A percentile compares a stretch with the other conserved stretches of the same genome.
Conservation (phyloP, 768 basidiomycete genomes). For the Lactarius psammicola region DNA sequence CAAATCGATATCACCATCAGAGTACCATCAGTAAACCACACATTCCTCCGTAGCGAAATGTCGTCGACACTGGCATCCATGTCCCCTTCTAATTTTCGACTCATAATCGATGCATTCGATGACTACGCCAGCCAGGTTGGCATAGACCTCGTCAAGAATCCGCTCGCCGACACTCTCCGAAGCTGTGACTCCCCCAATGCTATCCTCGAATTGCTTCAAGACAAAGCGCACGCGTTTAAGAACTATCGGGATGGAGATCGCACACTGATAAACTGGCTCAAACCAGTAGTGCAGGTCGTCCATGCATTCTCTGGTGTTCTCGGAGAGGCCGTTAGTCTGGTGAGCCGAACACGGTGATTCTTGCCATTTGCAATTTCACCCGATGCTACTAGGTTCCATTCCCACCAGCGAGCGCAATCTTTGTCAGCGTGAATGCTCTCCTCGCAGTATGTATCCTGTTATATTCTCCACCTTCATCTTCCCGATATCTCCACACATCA, state of each 20-base stretch:
- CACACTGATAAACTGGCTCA: not conserved
- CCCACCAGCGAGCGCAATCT: not conserved
- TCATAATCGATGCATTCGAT: not conserved
- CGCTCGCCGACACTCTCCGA: not conserved
- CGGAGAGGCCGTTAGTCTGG: not conserved
- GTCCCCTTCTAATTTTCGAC: not conserved
- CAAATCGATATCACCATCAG: not conserved
- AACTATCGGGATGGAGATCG: slow-evolving; percentile 10
- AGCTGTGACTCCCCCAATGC: not conserved
- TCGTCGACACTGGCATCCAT: not conserved
- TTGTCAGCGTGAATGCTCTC: not conserved
- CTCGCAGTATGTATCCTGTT: not conserved
- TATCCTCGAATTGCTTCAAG: slow-evolving; percentile 1
- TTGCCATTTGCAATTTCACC: not conserved
- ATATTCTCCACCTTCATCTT: not conserved
- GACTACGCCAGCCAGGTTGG: not conserved
- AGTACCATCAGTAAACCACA: not conserved
- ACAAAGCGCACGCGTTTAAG: not conserved
- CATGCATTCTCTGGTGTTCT: not conserved
- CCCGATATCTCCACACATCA: not conserved
- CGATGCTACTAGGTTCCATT: not conserved
- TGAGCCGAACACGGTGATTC: not conserved
- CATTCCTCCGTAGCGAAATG: not conserved
- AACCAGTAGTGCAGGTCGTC: not conserved
- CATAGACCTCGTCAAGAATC: not conserved